Base-by-base conservation (phyloP, 1,139 yeast species). In the Protomyces macrosporus region DNA sequence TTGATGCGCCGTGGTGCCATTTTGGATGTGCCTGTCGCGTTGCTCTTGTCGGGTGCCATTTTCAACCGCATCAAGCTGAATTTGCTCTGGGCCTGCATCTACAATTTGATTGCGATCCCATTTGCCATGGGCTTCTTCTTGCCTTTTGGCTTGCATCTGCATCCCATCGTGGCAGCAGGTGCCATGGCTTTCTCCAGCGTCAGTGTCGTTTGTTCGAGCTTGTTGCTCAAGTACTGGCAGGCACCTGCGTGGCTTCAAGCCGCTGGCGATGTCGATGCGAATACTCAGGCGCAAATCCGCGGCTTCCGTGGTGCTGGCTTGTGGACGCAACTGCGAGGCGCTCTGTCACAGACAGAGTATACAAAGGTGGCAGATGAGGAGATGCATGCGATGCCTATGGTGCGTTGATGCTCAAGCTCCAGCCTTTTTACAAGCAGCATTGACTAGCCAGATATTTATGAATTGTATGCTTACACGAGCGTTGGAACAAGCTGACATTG, bases 101-200 rank as follows among this genome's bases (percentile, higher is more conserved):
- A 95, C 75, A 95, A 95, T 71, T 66, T 88, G 53, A 75, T 88
- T 48, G 90, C 93, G 97, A 81, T 95, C 52, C 99, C 98, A 1
- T 83, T 93, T 72, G 97, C 98, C 0, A 91, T 93, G 97, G 98
- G 98, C 1, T 78, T 87, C 16, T 75, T 87, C 64, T 79, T 91
- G 55, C 97, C 96, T 1, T 85, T 88, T 73, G 89, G 90, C 35
- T 75, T 90, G 51, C 83, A 85, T 75, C 87, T 93, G 64, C 96
- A 97, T n/a, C 87, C 95, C 71, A 84, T 89, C 71, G 95, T 96
- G 23, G 96, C 96, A 23, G 77, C 80, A 48, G 87, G 86, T 0
- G 87, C 97, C 0, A 95, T 95, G 98, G 96, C 97, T 0, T 77
- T 88, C 71, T 88, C 96, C 70, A 88, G 96, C 7, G 86, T 90